Conservation (phyloP, 225 moss, liverwort and hornwort species). For the Pseudoscleropodium purum region DNA sequence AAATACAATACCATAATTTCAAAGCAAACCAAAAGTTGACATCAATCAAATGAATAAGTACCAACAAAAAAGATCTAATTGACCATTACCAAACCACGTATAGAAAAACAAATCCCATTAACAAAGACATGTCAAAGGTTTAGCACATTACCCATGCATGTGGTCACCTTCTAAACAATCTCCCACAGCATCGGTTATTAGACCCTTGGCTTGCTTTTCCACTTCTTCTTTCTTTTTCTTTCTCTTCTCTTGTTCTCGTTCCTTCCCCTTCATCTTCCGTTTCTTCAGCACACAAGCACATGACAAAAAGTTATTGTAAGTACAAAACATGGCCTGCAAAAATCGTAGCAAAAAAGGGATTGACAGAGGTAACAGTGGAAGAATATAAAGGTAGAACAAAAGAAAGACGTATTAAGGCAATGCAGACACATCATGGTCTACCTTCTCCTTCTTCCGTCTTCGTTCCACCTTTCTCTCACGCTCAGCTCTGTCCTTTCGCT, state of each 20-base stretch:
- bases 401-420: background rate
- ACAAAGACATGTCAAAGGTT: too few species aligned
- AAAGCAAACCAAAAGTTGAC: background rate
- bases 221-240: slow-evolving; percentile 47
- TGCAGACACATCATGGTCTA: background rate
- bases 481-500: slow-evolving; percentile 31
- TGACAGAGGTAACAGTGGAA: background rate
- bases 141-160: background rate
- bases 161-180: background rate
- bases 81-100: too few species aligned
- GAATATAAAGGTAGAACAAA: background rate
- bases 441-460: slow-evolving; percentile 44
- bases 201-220: slow-evolving; percentile 31
- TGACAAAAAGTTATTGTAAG: background rate
- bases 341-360: background rate
- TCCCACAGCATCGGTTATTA: background rate
- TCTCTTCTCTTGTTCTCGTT: slow-evolving; percentile 45
- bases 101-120: background rate
- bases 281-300: slow-evolving; percentile 30
- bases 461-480: slow-evolving; percentile 8
- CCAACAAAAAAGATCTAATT: background rate
- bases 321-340: background rate
- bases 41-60: background rate
- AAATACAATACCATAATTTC: background rate
- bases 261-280: slow-evolving; percentile 56